Conservation (phyloP, 2,329 filamentous ascomycete species). For the Allantophomopsis cytisporea region DNA sequence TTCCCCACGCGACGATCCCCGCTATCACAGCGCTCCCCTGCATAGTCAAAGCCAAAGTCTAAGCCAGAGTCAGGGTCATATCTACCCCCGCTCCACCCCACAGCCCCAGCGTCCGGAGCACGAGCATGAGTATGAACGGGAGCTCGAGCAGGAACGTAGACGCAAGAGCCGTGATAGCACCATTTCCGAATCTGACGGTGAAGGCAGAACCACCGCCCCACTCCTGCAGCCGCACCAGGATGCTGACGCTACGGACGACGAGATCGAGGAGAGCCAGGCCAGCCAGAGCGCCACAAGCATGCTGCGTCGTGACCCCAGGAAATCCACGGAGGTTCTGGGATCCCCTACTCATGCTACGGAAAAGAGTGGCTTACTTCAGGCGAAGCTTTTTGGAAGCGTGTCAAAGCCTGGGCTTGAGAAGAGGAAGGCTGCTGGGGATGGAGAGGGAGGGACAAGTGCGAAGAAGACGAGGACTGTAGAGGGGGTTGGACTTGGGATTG, state of each 20-base stretch:
- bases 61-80: too few relatives aligned
- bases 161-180: slow-evolving; percentile 74
- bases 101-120: slow-evolving; percentile 2
- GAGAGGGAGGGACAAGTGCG: slow-evolving; percentile 7
- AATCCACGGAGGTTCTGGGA: slow-evolving; percentile 20
- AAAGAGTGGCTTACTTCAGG: slow-evolving; percentile 33
- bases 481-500: slow-evolving; percentile 42
- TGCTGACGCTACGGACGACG: slow-evolving; percentile 37
- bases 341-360: slow-evolving; percentile 23
- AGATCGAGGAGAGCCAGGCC: slow-evolving; percentile 59
- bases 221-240: background rate
- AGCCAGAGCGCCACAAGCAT: slow-evolving; percentile 66
- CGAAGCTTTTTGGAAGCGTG: slow-evolving; percentile 47
- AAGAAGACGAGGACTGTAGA: slow-evolving; percentile 35
- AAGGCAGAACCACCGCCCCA: slow-evolving; percentile 8
- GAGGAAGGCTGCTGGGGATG: slow-evolving; percentile 12
- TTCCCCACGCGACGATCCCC: slow-evolving; percentile 44
- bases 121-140: slow-evolving; percentile 31
- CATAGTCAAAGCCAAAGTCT: too few relatives aligned
- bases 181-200: slow-evolving; percentile 53
- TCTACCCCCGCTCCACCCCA: slow-evolving; percentile 1
- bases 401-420: slow-evolving; percentile 36
- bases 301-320: slow-evolving; percentile 43
- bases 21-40: slow-evolving; percentile 20
- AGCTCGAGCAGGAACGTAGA: slow-evolving; percentile 44